phyloP scores from a whole-genome alignment of 495 filamentous ascomycete genomes.

The Daldinia grandis region DNA sequence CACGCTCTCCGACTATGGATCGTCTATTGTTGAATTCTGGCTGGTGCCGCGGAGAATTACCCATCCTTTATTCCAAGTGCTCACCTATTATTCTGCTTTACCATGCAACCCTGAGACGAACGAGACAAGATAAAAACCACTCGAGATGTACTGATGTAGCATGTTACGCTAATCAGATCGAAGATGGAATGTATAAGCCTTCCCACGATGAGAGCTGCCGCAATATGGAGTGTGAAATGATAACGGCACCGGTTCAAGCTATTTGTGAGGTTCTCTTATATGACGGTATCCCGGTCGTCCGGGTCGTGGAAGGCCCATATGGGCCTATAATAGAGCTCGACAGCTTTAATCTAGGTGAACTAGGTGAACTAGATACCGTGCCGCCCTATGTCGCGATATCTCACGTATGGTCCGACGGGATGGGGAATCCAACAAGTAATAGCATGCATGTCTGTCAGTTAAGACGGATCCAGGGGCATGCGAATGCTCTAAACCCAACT shows the following conservation, averaged over 20 bases:
- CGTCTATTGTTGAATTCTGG: not conserved
- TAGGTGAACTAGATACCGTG: not conserved
- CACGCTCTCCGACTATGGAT: slow-evolving; percentile 2
- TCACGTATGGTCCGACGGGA: not conserved
- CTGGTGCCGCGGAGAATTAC: not conserved
- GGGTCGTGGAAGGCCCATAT: not conserved
- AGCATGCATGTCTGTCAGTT: not conserved
- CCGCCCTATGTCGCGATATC: not conserved
- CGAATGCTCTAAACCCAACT: not conserved
- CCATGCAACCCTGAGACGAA: not conserved
- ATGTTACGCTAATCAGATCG: not conserved
- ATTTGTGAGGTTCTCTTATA: not conserved
- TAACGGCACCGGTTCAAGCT: not conserved
- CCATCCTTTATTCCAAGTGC: not conserved
- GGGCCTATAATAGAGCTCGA: not conserved
- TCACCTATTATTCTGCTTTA: not conserved
- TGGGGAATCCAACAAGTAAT: not conserved
- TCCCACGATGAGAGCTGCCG: not conserved
- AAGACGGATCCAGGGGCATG: not conserved
- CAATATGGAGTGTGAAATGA: not conserved
- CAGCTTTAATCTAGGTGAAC: not conserved
- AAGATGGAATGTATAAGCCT: not conserved
- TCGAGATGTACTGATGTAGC: not conserved
- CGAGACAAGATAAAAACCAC: not conserved
- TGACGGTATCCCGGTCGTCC: not conserved